phyloP scores from a whole-genome alignment of 2,329 filamentous ascomycete species.

The Tricladium varicosporioides region DNA sequence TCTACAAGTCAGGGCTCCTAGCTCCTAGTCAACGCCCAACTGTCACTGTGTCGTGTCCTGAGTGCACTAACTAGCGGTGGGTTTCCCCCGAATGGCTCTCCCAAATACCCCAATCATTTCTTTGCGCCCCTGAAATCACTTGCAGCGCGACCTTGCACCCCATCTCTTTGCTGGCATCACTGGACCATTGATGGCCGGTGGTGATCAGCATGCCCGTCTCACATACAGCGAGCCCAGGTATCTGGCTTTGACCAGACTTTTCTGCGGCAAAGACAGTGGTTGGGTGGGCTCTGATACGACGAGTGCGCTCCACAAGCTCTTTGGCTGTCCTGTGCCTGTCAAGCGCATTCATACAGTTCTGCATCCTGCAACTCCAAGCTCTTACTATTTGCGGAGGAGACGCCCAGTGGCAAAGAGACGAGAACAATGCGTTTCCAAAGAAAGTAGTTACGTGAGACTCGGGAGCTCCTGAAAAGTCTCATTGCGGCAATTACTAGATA shows the following conservation, averaged over 20 bases:
- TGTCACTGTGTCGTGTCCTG: no score
- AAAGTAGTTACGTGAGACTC: constrained; percentile 14
- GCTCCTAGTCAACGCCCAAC: no score
- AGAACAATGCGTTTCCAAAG: neutral
- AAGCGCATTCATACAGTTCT: neutral
- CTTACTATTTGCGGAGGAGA: constrained; percentile 4
- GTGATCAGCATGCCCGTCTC: neutral
- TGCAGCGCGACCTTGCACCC: neutral
- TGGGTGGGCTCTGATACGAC: neutral
- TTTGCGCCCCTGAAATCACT: neutral
- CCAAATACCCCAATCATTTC: neutral
- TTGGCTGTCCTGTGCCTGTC: neutral
- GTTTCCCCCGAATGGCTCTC: neutral
- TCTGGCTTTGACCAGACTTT: neutral
- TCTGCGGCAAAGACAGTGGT: neutral
- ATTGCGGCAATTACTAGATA: neutral
- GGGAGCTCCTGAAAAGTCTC: constrained; percentile 7
- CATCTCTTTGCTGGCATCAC: neutral
- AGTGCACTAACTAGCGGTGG: neutral
- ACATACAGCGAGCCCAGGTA: neutral
- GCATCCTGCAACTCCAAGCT: neutral
- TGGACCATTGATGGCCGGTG: neutral
- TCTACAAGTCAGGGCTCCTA: no score
- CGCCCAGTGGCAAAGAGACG: neutral
- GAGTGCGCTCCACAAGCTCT: neutral